Evolutionary conservation across 2,329 filamentous ascomycete genomes (phyloP).

Genomic region (Alternaria solani): DNA sequence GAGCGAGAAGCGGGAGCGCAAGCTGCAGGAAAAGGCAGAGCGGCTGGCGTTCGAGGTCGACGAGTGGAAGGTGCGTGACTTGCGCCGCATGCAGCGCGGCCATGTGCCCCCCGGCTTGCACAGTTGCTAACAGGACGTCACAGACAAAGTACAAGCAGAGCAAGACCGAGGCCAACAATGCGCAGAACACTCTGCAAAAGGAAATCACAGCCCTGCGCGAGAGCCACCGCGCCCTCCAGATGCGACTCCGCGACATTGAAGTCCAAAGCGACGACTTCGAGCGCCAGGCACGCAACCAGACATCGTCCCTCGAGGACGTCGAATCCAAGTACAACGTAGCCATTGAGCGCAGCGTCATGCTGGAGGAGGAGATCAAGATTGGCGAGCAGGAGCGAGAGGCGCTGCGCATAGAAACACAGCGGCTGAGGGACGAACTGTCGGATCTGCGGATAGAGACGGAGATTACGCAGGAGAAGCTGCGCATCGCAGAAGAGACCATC

Average conservation of each 20-base stretch:
- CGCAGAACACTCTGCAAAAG: constrained; percentile 88
- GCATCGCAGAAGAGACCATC: constrained; percentile 67
- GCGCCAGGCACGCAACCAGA: constrained; percentile 92
- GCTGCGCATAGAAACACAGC: constrained; percentile 88
- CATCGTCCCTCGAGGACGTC: constrained; percentile 93
- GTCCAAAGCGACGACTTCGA: constrained; percentile 99
- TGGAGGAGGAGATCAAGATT: constrained; percentile 92
- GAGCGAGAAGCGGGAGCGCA: constrained; percentile 89
- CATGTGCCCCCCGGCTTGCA: not conserved
- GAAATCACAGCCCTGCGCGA: constrained; percentile 94
- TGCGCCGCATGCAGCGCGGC: not conserved
- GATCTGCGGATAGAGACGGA: constrained; percentile 95
- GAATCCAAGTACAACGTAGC: constrained; percentile 96
- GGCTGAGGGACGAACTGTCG: constrained; percentile 86
- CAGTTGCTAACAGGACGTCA: constrained; percentile 9
- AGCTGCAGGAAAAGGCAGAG: constrained; percentile 87
- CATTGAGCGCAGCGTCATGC: constrained; percentile 89
- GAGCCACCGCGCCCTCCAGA: constrained; percentile 78
- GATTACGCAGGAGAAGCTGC: constrained; percentile 92
- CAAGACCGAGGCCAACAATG: constrained; percentile 83
- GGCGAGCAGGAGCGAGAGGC: constrained; percentile 91
- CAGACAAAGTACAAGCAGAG: constrained; percentile 96
- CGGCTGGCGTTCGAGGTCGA: constrained; percentile 86
- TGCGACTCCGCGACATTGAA: constrained; percentile 91
- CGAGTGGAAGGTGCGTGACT: constrained; percentile 87